phyloP scores from a whole-genome alignment of 2,329 filamentous ascomycete genomes.

The Microsporum canis region DNA sequence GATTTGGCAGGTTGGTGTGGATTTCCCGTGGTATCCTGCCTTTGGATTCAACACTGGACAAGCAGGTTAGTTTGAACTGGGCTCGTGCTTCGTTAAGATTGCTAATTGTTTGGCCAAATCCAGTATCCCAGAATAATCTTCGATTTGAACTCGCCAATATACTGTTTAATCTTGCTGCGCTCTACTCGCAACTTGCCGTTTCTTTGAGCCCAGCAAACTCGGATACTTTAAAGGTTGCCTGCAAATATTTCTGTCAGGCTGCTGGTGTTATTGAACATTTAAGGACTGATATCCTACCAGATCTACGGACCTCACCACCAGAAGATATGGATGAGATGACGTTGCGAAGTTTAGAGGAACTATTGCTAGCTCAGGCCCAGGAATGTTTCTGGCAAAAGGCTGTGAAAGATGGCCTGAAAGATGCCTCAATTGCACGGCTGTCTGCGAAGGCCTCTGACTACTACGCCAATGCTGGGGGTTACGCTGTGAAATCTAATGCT shows the following conservation, averaged over 20 bases:
- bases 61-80: slow-evolving; percentile 36
- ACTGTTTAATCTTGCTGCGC: slow-evolving; percentile 81
- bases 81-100: background rate
- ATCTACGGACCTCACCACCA: slow-evolving; percentile 70
- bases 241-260: slow-evolving; percentile 78
- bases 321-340: slow-evolving; percentile 93
- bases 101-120: background rate
- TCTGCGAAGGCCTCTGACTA: slow-evolving; percentile 85
- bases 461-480: slow-evolving; percentile 73
- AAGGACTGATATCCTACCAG: slow-evolving; percentile 63
- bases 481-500: slow-evolving; percentile 75
- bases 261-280: slow-evolving; percentile 76
- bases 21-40: slow-evolving; percentile 93
- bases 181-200: slow-evolving; percentile 86
- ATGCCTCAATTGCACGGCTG: slow-evolving; percentile 80
- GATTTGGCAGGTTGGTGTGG: slow-evolving; percentile 62
- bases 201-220: slow-evolving; percentile 63
- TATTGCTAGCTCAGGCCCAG: slow-evolving; percentile 85
- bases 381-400: slow-evolving; percentile 99
- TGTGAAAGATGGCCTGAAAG: slow-evolving; percentile 85
- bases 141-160: slow-evolving; percentile 83
- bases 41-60: slow-evolving; percentile 78
- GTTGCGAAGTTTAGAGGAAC: slow-evolving; percentile 66
- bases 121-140: slow-evolving; percentile 53
- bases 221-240: slow-evolving; percentile 77